phyloP scores from a whole-genome alignment of 495 filamentous ascomycete species.

The Tuber umbilicatum region DNA sequence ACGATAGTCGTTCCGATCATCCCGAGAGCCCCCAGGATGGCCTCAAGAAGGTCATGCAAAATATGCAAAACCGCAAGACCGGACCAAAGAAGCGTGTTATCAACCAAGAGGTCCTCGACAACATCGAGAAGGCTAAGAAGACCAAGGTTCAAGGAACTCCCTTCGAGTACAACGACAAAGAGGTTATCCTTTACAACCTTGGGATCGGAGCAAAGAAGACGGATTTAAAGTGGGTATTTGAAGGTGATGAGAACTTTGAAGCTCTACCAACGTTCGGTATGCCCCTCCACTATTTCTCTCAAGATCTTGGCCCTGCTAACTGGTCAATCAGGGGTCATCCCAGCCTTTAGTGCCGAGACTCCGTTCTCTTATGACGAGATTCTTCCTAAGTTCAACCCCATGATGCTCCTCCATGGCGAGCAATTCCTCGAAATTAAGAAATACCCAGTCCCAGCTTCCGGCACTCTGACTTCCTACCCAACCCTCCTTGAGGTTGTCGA shows the following conservation, averaged over 20 bases:
- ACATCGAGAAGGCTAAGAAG: constrained; percentile 72
- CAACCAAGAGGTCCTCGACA: constrained; percentile 53
- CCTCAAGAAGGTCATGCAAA: constrained; percentile 81
- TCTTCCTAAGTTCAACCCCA: constrained; percentile 89
- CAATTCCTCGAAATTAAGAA: constrained; percentile 95
- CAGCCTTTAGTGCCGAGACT: constrained; percentile 74
- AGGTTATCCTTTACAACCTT: constrained; percentile 92
- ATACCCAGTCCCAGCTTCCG: constrained; percentile 87
- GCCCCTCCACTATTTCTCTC: background rate
- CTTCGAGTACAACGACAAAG: constrained; percentile 75
- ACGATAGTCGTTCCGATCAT: constrained; percentile 84
- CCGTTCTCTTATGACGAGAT: constrained; percentile 78
- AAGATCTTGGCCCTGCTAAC: constrained; percentile 4
- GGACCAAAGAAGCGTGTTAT: constrained; percentile 20
- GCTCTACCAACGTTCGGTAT: constrained; percentile 80
- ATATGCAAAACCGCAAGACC: constrained; percentile 53
- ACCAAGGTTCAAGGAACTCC: constrained; percentile 64
- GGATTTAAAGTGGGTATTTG: constrained; percentile 79
- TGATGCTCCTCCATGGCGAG: constrained; percentile 99
- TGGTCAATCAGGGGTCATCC: constrained; percentile 56
- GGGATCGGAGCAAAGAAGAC: constrained; percentile 90
- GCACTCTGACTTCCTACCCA: constrained; percentile 69
- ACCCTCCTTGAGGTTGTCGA: constrained; percentile 91
- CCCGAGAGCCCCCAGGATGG: constrained; percentile 72
- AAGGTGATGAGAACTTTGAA: constrained; percentile 85